Base-by-base conservation (phyloP, 768 basidiomycete species). In the Kockovaella imperatae region DNA sequence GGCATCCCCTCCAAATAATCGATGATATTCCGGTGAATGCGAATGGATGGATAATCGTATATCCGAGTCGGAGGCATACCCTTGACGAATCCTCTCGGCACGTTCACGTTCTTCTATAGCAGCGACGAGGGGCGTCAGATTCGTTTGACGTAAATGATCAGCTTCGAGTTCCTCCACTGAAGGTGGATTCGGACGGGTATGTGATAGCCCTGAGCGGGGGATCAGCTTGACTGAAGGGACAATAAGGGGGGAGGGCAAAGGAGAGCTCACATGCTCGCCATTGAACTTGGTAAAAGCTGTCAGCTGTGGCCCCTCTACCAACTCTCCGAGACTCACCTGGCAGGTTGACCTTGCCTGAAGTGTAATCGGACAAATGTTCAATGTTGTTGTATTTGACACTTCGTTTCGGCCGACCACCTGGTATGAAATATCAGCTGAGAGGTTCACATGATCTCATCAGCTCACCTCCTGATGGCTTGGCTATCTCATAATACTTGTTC, bases 41-140 rank as follows among this genome's bases (percentile, higher is more conserved):
- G 45, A 5, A 17, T 20, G 15, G 43, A 21, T 24, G 18, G 31
- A 25, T n/a, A n/a, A 38, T 30, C 15, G 34, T 15, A 18, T 25
- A 38, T 32, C 51, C 29, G 54, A 50, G 32, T 53, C 57, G 7
- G 50, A 40, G 6, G 62, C 32, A 35, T 67, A 67, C 32, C 64
- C 64, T 36, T 67, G 64, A 14, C 64, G 54, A 17, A 67, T 67
- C 35, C 64, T 43, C 32, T 67, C 64, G 20, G 45, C 61, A n/a
- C 45, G 34, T 45, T 67, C 64, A 0, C 64, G 40, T n/a, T 44
- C 49, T 47, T 63, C 64, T 21, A 67, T 67, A 0, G 59, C 61
- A 2, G 54, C 49, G 4, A 67, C 52, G 42, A 53, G 52, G 1
- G 64, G 55, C 39, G 38, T 35, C 3, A 67, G 50, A 17, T 29